These are phyloP conservation scores for Xylariaceae sp. DNA, from an alignment of 2,329 filamentous ascomycete genomes.

Conservation along the genomic window DNA sequence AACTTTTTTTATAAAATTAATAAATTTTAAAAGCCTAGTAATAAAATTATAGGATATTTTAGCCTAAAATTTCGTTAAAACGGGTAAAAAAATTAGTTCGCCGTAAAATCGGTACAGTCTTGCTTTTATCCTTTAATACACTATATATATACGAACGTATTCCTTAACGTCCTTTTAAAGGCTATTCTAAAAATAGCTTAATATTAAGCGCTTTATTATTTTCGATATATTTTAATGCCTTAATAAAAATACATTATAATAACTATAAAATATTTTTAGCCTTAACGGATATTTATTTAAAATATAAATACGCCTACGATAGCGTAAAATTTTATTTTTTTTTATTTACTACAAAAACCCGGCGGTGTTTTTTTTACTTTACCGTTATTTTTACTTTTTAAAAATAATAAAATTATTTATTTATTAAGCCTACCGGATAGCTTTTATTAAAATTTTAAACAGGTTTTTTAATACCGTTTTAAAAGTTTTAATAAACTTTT, in stretches of 20 bases:
- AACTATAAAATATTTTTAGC: neutral
- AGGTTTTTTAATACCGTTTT: neutral
- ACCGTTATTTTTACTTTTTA: neutral
- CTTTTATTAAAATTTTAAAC: no score
- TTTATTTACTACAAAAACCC: neutral
- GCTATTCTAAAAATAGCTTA: neutral
- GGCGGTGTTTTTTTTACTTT: no score
- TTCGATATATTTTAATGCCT: neutral
- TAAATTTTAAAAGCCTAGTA: neutral
- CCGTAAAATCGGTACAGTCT: neutral
- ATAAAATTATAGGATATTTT: neutral
- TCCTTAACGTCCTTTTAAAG: neutral
- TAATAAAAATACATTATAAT: neutral
- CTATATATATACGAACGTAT: neutral
- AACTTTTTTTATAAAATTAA: no score
- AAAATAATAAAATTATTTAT: neutral
- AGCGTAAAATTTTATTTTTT: neutral
- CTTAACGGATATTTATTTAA: neutral
- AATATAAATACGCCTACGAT: neutral
- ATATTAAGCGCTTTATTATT: neutral
- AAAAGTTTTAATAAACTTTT: neutral
- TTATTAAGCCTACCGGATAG: neutral
- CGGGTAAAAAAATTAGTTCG: neutral
- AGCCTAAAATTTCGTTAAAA: neutral
- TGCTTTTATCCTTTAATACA: neutral